Percentiles rank a stretch among this genome's conserved stretches.
phyloP scores from a whole-genome alignment of 139 green algal species.

The Zygnema circumcarinatum region DNA sequence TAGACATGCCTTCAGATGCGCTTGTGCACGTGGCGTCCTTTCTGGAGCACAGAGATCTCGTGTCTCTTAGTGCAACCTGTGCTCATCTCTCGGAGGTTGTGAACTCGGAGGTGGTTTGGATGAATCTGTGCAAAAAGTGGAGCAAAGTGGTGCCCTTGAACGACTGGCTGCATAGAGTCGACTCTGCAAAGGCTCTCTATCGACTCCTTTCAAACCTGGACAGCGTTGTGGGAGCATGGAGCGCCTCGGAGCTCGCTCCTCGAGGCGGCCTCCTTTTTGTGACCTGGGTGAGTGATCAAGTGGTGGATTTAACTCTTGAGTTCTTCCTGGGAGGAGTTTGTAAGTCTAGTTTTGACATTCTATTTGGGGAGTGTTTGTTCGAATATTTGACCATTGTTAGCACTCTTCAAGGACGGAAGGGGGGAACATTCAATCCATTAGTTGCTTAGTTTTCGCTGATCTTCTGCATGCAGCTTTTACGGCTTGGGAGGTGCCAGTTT shows the following conservation, averaged over 20 bases:
- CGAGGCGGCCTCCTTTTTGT: slow-evolving; percentile 24
- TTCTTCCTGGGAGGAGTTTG: no score
- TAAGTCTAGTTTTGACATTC: no score
- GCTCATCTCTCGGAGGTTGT: not conserved
- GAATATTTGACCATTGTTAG: no score
- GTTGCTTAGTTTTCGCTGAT: no score
- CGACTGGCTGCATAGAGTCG: not conserved
- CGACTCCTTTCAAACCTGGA: not conserved
- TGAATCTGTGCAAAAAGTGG: slow-evolving; percentile 23
- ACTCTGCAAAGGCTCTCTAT: slow-evolving; percentile 32
- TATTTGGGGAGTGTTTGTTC: no score
- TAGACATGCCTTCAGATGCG: not conserved
- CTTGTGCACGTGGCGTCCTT: not conserved
- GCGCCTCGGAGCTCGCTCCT: slow-evolving; percentile 11
- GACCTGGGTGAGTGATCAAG: slow-evolving; percentile 29
- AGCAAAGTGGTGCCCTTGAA: not conserved
- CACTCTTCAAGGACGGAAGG: no score
- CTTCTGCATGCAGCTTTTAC: no score
- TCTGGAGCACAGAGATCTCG: not conserved
- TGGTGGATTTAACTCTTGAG: no score
- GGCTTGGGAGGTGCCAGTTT: no score
- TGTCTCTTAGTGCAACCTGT: slow-evolving; percentile 2
- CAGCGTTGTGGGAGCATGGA: slow-evolving; percentile 20
- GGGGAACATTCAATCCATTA: no score
- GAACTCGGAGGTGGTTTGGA: not conserved